Conservation (phyloP, 257 asterid genomes). For the Jacaranda copaia region DNA sequence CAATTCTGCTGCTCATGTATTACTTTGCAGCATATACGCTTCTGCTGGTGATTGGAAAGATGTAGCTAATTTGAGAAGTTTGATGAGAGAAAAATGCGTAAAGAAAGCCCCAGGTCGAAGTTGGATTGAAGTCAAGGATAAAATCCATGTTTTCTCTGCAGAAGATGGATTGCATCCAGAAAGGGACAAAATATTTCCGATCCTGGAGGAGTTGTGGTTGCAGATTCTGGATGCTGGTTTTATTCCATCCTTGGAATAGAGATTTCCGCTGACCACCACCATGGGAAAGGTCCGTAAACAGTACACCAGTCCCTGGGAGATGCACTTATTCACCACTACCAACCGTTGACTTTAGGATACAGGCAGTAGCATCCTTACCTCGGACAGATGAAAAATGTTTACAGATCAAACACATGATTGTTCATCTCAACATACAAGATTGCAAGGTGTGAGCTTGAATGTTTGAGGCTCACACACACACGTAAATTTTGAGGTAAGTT, state of each 20-base stretch:
- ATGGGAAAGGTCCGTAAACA: too few relatives aligned
- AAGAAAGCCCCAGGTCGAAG: constrained; percentile 73
- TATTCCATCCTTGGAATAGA: constrained; percentile 32
- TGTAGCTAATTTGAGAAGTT: constrained; percentile 57
- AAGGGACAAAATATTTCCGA: constrained; percentile 48
- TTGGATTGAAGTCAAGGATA: constrained; percentile 68
- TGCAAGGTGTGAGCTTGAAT: too few relatives aligned
- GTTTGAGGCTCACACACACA: too few relatives aligned
- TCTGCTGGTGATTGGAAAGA: constrained; percentile 69
- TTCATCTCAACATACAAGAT: too few relatives aligned
- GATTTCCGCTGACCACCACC: background rate
- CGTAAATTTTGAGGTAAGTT: too few relatives aligned
- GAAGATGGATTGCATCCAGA: constrained; percentile 69
- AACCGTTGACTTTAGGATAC: too few relatives aligned
- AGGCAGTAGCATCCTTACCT: too few relatives aligned
- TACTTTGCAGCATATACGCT: constrained; percentile 69
- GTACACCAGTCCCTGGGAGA: too few relatives aligned
- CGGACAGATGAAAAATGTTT: too few relatives aligned
- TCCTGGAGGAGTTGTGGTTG: constrained; percentile 61
- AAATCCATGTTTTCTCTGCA: constrained; percentile 61
- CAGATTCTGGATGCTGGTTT: constrained; percentile 66
- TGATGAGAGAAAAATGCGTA: constrained; percentile 69
- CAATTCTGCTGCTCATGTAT: constrained; percentile 65
- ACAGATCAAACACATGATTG: too few relatives aligned
- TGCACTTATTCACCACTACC: too few relatives aligned